phyloP scores from a whole-genome alignment of 192 early-diverging fungal genomes.

The Backusella liffmaniae region DNA sequence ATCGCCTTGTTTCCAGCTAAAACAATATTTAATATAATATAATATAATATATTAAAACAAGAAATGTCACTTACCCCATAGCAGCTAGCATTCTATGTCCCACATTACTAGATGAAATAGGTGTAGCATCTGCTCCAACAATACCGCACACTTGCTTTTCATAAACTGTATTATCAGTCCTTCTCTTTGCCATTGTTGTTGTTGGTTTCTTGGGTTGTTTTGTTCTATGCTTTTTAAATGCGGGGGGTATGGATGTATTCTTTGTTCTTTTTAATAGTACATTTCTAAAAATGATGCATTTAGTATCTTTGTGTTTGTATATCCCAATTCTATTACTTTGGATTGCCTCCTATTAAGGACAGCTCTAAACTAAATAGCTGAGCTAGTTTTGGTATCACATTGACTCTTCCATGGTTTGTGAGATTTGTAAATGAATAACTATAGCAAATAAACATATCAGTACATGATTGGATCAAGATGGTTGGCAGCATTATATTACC shows the following conservation, averaged over 20 bases:
- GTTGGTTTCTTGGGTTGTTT: not conserved
- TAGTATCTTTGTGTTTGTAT: too few species aligned
- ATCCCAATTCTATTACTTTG: not conserved
- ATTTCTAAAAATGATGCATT: not conserved
- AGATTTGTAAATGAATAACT: constrained; percentile 2
- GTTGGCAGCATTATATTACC: not conserved
- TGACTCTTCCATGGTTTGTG: not conserved
- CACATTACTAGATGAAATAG: constrained; percentile 53
- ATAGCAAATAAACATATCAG: not conserved
- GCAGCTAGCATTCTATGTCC: constrained; percentile 61
- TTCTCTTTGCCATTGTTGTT: not conserved
- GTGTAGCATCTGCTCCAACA: constrained; percentile 49
- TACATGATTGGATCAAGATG: not conserved
- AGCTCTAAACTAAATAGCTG: constrained; percentile 5
- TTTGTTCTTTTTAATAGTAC: not conserved
- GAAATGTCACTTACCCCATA: constrained; percentile 52
- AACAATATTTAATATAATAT: not conserved
- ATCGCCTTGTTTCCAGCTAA: constrained; percentile 43
- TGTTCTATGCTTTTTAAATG: not conserved
- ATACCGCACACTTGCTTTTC: constrained; percentile 2
- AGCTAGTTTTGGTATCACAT: constrained; percentile 9
- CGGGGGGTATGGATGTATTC: constrained; percentile 2
- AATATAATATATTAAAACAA: not conserved
- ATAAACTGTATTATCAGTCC: not conserved
- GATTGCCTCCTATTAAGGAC: constrained; percentile 1